phyloP scores from a whole-genome alignment of 169 alveolate genomes.

The Plasmodium gonderi region DNA sequence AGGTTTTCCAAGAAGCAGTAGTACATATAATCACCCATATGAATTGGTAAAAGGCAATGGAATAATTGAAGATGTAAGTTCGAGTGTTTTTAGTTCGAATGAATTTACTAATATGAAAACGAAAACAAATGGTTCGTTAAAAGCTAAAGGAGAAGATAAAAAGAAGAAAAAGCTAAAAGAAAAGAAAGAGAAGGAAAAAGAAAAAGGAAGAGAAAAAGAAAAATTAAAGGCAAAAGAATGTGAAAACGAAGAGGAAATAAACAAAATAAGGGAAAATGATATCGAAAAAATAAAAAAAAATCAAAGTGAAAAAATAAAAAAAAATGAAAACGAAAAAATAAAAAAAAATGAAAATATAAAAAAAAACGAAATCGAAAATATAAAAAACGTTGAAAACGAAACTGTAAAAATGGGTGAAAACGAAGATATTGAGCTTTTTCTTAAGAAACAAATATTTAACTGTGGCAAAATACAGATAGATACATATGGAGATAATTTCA shows the following conservation, averaged over 20 bases:
- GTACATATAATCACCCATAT: neutral
- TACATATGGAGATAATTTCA: neutral
- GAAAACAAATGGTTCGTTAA: neutral
- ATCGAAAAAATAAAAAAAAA: neutral
- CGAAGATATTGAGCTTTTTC: neutral
- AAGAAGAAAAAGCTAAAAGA: conserved; percentile 12
- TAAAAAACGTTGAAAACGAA: neutral
- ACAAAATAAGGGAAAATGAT: neutral
- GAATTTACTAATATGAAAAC: conserved; percentile 11
- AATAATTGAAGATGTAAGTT: neutral
- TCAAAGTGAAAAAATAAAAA: neutral
- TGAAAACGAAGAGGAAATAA: neutral
- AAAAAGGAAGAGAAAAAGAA: neutral
- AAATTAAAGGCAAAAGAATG: neutral
- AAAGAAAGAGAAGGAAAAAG: neutral
- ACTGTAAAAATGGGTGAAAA: neutral
- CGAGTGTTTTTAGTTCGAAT: neutral
- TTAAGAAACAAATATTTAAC: neutral
- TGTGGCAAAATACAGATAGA: neutral
- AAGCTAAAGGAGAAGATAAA: conserved; percentile 7
- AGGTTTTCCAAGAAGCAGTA: neutral
- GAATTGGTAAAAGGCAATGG: neutral
- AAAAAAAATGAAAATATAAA: neutral
- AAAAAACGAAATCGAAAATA: neutral
- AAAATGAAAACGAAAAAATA: neutral